phyloP scores from a whole-genome alignment of 495 filamentous ascomycete genomes.

The Penicillium nucicola region DNA sequence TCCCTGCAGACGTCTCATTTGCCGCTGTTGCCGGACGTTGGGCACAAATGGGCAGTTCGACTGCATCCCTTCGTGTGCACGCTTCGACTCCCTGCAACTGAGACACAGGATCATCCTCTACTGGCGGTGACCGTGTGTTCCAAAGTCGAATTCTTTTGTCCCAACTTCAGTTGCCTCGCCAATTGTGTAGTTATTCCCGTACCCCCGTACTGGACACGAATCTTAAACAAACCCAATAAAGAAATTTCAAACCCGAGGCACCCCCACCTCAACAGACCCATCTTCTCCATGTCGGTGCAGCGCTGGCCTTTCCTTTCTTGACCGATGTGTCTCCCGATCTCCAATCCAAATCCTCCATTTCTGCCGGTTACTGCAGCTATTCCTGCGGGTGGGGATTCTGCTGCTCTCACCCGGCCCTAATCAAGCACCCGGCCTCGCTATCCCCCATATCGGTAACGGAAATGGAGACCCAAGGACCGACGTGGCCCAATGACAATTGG shows the following conservation, averaged over 20 bases:
- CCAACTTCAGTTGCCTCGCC: constrained; percentile 1
- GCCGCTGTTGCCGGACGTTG: constrained; percentile 37
- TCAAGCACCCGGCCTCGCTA: constrained; percentile 23
- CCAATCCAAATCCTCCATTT: constrained; percentile 18
- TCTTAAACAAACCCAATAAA: constrained; percentile 2
- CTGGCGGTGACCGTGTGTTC: constrained; percentile 14
- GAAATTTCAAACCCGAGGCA: constrained; percentile 15
- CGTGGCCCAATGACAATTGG: constrained; percentile 42
- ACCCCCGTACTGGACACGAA: not conserved
- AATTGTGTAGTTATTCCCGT: constrained; percentile 2
- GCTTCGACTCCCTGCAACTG: not conserved
- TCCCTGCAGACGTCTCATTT: constrained; percentile 24
- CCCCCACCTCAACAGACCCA: constrained; percentile 22
- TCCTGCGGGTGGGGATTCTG: constrained; percentile 23
- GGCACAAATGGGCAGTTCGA: constrained; percentile 32
- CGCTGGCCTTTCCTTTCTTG: constrained; percentile 21
- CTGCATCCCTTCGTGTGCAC: constrained; percentile 17
- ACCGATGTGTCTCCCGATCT: constrained; percentile 8
- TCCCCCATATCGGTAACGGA: constrained; percentile 18
- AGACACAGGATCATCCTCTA: constrained; percentile 6
- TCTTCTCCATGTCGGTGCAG: constrained; percentile 22
- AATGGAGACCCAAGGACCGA: constrained; percentile 25
- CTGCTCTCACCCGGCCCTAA: constrained; percentile 32
- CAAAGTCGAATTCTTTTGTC: constrained; percentile 3
- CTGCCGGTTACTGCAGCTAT: constrained; percentile 21